Conservation (phyloP, 352 stramenopile species). For the Elongisporangium undulatum region DNA sequence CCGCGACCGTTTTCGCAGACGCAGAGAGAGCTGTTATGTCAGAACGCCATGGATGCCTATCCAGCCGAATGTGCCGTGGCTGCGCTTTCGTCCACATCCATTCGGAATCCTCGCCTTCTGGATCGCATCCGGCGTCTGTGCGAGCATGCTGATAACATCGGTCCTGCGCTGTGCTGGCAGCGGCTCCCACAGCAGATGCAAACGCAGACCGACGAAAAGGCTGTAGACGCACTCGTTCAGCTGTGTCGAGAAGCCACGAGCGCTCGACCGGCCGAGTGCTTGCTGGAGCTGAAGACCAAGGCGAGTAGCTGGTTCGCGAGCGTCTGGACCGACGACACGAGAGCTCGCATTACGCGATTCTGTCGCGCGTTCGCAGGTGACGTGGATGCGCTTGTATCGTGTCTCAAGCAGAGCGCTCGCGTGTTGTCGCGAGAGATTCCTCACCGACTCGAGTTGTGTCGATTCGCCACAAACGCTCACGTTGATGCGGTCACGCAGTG, state of each 20-base stretch:
- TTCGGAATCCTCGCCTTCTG: constrained; percentile 4
- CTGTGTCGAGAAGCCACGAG: constrained; percentile 32
- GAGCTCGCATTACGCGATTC: not conserved
- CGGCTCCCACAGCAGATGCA: constrained; percentile 18
- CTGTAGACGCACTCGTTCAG: constrained; percentile 12
- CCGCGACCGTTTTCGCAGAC: constrained; percentile 21
- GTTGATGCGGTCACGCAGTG: constrained; percentile 19
- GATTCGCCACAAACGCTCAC: constrained; percentile 5
- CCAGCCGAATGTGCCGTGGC: constrained; percentile 1
- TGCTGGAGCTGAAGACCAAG: constrained; percentile 3
- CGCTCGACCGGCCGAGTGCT: constrained; percentile 24
- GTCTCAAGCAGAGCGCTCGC: constrained; percentile 18
- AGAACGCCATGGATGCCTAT: not conserved
- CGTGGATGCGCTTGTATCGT: constrained; percentile 18
- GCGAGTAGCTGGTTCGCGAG: too few relatives aligned
- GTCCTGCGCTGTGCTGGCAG: constrained; percentile 47
- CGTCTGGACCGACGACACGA: too few relatives aligned
- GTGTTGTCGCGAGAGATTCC: constrained; percentile 6
- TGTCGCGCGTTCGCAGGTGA: constrained; percentile 15
- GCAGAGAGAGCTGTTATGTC: constrained; percentile 26
- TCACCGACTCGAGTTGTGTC: constrained; percentile 26
- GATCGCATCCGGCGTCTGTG: constrained; percentile 25
- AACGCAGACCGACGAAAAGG: constrained; percentile 6
- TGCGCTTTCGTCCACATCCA: not conserved
- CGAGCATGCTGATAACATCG: constrained; percentile 6